A percentile compares a stretch with the other conserved stretches of the same genome.
Conservation (phyloP, 2,329 filamentous ascomycete species). For the Colletotrichum australisinense region DNA sequence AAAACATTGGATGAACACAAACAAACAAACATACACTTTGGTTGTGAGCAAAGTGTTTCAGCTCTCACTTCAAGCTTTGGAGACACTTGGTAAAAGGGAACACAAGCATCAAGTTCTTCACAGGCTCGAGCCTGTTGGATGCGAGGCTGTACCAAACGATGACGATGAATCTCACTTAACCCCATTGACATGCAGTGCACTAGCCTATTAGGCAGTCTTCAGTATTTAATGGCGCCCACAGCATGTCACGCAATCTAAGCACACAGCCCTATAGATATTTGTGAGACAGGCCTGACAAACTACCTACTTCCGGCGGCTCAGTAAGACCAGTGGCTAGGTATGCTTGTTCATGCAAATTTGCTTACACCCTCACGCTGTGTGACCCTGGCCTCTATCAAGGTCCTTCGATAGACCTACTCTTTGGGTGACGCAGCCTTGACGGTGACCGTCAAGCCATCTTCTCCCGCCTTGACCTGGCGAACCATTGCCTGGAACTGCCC, state of each 20-base stretch:
- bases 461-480: not conserved
- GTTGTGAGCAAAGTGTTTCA: not conserved
- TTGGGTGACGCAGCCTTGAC: not conserved
- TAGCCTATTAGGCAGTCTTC: too few relatives aligned
- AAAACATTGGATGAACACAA: not conserved
- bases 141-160: not conserved
- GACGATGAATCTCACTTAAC: not conserved
- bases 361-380: not conserved
- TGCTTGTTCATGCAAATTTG: not conserved
- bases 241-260: not conserved
- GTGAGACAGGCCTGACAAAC: not conserved
- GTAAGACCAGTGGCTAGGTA: not conserved
- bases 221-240: not conserved
- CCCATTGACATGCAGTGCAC: too few relatives aligned
- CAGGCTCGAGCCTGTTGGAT: not conserved
- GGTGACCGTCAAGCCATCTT: not conserved
- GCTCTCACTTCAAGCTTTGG: not conserved
- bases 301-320: too few relatives aligned
- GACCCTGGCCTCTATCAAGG: not conserved
- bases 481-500: constrained; percentile 7
- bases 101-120: too few relatives aligned
- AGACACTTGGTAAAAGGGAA: not conserved
- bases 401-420: not conserved
- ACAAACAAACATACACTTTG: not conserved
- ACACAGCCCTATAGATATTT: not conserved